Percentiles rank a stretch among this genome's conserved stretches.
These are phyloP conservation scores for Arthroderma sp. DNA, from an alignment of 2,329 filamentous ascomycete species.

Conservation along the genomic window DNA sequence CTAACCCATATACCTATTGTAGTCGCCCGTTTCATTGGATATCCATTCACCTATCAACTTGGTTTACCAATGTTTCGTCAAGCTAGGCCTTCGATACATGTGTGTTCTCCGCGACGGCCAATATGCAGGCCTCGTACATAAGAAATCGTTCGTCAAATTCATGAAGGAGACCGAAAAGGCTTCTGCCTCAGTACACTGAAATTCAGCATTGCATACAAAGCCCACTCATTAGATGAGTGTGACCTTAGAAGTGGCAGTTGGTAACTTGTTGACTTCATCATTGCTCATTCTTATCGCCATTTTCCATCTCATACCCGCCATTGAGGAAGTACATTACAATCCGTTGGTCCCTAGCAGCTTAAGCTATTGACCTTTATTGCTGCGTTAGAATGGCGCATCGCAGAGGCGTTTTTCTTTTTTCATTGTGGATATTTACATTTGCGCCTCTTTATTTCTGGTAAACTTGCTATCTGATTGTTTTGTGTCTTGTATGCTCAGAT, in stretches of 20 bases:
- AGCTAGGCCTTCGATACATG: constrained; percentile 82
- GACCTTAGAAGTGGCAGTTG: neutral
- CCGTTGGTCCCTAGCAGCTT: neutral
- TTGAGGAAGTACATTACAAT: neutral
- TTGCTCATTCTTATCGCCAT: neutral
- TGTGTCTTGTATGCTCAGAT: neutral
- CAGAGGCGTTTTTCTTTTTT: neutral
- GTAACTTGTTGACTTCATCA: neutral
- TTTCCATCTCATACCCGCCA: neutral
- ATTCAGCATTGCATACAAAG: neutral
- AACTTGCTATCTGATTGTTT: neutral
- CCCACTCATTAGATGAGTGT: neutral
- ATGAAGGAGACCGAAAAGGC: constrained; percentile 50
- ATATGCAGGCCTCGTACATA: constrained; percentile 88
- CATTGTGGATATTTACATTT: neutral
- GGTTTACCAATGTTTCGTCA: constrained; percentile 93
- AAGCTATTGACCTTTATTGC: neutral
- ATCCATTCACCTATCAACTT: constrained; percentile 84
- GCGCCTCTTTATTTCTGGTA: neutral
- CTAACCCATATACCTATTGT: neutral
- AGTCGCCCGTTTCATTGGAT: constrained; percentile 78
- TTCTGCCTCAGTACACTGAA: neutral
- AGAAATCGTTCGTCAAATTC: constrained; percentile 93
- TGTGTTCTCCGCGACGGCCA: constrained; percentile 75
- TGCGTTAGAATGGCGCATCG: neutral